phyloP scores from a whole-genome alignment of 1,139 yeast genomes.

The Geotrichum phurueaensis region DNA sequence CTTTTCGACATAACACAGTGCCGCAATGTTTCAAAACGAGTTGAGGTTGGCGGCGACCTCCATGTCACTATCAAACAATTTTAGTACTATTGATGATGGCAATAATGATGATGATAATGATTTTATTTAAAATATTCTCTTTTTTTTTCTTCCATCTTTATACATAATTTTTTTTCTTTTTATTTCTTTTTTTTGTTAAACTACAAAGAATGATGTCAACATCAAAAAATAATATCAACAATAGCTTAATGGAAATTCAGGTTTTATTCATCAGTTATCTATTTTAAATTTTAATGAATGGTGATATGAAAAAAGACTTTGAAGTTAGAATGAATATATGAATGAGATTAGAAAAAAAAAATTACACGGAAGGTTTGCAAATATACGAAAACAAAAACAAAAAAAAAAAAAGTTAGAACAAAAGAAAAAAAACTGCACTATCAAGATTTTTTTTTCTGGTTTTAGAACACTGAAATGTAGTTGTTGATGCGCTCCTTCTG shows the following conservation, averaged over 20 bases:
- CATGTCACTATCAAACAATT: not conserved
- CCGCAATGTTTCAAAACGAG: constrained; percentile 36
- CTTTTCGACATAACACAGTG: constrained; percentile 64
- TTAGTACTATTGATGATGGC: not conserved
- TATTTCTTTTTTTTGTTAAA: not conserved
- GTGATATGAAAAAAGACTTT: not conserved
- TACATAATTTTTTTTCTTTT: not conserved
- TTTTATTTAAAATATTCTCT: not conserved
- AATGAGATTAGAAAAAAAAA: not conserved
- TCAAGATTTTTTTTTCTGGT: not conserved
- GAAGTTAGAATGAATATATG: not conserved
- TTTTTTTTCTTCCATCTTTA: not conserved
- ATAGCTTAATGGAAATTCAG: not conserved
- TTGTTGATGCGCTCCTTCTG: constrained; percentile 41
- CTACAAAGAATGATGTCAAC: not conserved
- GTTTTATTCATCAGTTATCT: not conserved
- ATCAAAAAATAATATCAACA: not conserved
- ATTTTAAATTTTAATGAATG: not conserved
- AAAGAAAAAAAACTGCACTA: not conserved
- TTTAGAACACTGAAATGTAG: constrained; percentile 38
- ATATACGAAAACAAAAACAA: not conserved
- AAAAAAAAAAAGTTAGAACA: not conserved
- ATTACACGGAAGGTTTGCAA: not conserved
- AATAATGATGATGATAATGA: not conserved
- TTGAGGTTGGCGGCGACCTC: not conserved